Evolutionary conservation across 805 yeast species (phyloP).

Genomic region (Jamesozyma piceae): DNA sequence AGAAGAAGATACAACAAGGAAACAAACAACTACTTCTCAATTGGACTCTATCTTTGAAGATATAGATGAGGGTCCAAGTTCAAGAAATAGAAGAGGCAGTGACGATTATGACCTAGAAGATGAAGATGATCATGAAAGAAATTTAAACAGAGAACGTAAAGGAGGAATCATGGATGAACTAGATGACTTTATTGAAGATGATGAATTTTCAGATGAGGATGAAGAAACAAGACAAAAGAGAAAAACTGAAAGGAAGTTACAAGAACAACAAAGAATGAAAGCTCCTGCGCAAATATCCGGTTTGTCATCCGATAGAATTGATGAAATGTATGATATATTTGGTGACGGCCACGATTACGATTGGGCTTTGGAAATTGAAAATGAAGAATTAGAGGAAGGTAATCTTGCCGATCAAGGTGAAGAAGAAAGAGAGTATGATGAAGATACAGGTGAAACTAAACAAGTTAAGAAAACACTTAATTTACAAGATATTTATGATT

Average conservation of each 20-base stretch:
- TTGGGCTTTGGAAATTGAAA: constrained; percentile 83
- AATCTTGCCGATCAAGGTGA: constrained; percentile 23
- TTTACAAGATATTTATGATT: constrained; percentile 86
- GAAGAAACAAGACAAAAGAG: constrained; percentile 40
- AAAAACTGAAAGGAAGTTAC: constrained; percentile 24
- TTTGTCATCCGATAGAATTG: constrained; percentile 80
- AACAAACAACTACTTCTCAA: constrained; percentile 16
- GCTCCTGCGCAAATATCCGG: constrained; percentile 50
- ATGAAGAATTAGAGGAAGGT: constrained; percentile 36
- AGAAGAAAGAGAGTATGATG: constrained; percentile 27
- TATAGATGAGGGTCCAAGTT: constrained; percentile 24
- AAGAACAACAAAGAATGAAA: constrained; percentile 38
- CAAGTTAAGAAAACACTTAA: constrained; percentile 33
- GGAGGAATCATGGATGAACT: constrained; percentile 60
- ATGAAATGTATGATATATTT: constrained; percentile 87
- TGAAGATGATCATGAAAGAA: constrained; percentile 15
- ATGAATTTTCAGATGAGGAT: constrained; percentile 83
- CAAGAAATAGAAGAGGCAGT: constrained; percentile 14
- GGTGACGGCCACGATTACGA: constrained; percentile 97
- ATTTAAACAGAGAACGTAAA: constrained; percentile 24
- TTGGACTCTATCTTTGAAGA: constrained; percentile 37
- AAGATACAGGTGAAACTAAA: constrained; percentile 27
- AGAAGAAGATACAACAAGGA: constrained; percentile 13
- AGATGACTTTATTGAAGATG: constrained; percentile 96
- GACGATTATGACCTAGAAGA: constrained; percentile 16